A percentile compares a stretch with the other conserved stretches of the same genome.
Evolutionary conservation across 208 protist species (phyloP).

Genomic region (Porcisia hertigi): DNA sequence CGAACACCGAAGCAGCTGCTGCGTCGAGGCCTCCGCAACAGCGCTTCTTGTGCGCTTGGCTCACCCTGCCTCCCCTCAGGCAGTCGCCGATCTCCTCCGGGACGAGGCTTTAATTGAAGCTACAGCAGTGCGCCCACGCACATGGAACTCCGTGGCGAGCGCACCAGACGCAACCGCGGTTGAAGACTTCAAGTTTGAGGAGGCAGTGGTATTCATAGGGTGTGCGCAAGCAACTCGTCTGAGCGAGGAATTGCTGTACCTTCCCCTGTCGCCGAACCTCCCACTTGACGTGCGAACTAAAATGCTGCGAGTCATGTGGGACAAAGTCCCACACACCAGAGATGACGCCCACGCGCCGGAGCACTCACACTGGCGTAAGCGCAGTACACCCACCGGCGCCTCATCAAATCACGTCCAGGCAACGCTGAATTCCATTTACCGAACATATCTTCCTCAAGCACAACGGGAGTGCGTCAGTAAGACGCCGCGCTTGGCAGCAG

Average conservation of each 20-base stretch:
- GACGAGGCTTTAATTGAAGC: conserved; percentile 25
- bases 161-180: background rate
- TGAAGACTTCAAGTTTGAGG: conserved; percentile 14
- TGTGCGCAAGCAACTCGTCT: conserved; percentile 35
- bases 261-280: conserved; percentile 40
- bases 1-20: conserved; percentile 7
- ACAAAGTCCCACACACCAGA: conserved; percentile 20
- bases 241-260: conserved; percentile 36
- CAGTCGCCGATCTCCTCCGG: conserved; percentile 23
- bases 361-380: background rate
- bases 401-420: conserved; percentile 4
- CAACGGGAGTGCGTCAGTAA: background rate
- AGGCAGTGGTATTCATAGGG: conserved; percentile 39
- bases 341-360: background rate
- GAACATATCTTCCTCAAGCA: background rate
- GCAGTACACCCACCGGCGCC: background rate
- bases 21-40: conserved; percentile 22
- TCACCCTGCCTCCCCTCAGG: conserved; percentile 15
- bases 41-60: conserved; percentile 29
- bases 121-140: conserved; percentile 9
- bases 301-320: conserved; percentile 30
- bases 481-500: background rate
- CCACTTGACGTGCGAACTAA: conserved; percentile 4
- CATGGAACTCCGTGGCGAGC: conserved; percentile 8
- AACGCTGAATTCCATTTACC: conserved; percentile 10